Evolutionary conservation across 192 early-diverging fungal species (phyloP).

Genomic region (Podochytrium sp.): DNA sequence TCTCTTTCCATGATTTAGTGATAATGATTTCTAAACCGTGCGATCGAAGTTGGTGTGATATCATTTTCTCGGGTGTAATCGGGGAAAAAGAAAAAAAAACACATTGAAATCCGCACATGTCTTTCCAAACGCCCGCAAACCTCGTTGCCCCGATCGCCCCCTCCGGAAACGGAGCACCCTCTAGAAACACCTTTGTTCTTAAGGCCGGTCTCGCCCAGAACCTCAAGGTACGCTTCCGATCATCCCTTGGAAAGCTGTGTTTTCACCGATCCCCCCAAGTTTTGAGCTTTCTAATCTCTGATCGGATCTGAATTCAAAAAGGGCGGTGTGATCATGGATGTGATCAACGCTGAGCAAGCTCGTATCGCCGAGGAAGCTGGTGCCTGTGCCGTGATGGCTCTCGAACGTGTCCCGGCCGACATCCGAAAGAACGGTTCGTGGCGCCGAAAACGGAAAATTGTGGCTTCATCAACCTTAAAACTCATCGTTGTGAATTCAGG

Average conservation of each 20-base stretch:
- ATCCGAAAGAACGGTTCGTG: slow-evolving; percentile 85
- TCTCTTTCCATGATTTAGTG: too few relatives aligned
- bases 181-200: slow-evolving; percentile 69
- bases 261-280: background rate
- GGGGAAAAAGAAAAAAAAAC: background rate
- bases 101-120: slow-evolving; percentile 34
- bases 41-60: background rate
- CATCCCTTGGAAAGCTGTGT: background rate
- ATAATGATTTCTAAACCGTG: too few relatives aligned
- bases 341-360: slow-evolving; percentile 96
- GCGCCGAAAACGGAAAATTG: slow-evolving; percentile 19
- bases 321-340: slow-evolving; percentile 99
- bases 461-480: background rate
- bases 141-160: slow-evolving; percentile 50
- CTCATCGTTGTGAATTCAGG: slow-evolving; percentile 42
- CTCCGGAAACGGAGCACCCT: slow-evolving; percentile 18
- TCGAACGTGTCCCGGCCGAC: slow-evolving; percentile 98
- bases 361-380: slow-evolving; percentile 96
- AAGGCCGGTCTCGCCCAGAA: slow-evolving; percentile 97
- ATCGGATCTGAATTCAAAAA: slow-evolving; percentile 39
- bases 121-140: slow-evolving; percentile 65
- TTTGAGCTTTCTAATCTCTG: background rate
- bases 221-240: slow-evolving; percentile 77
- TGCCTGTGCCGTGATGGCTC: slow-evolving; percentile 95
- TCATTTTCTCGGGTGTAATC: background rate